phyloP scores from a whole-genome alignment of 441 rosid species.

The Arabidopsis hybrid region DNA sequence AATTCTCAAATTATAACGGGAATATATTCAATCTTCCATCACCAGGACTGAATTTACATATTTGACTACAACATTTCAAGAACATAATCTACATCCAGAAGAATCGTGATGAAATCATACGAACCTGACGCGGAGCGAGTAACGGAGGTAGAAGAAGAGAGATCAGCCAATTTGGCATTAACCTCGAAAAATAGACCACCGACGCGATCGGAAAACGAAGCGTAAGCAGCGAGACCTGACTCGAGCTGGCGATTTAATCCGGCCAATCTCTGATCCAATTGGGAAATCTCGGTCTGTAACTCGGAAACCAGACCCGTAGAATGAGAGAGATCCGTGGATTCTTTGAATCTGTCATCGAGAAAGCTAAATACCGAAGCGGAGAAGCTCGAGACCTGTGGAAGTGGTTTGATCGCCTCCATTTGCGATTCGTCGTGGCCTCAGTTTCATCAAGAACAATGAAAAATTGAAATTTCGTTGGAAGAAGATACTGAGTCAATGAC shows the following conservation, averaged over 20 bases:
- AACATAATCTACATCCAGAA: not conserved
- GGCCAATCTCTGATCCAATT: slow-evolving; percentile 60
- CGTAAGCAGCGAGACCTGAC: slow-evolving; percentile 59
- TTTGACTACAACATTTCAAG: slow-evolving; percentile 1
- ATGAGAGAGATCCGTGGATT: slow-evolving; percentile 50
- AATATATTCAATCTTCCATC: not conserved
- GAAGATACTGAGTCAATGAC: slow-evolving; percentile 36
- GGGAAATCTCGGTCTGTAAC: slow-evolving; percentile 60
- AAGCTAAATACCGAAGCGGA: slow-evolving; percentile 57
- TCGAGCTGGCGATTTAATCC: slow-evolving; percentile 64
- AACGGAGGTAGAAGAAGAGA: slow-evolving; percentile 52
- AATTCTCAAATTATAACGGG: not conserved
- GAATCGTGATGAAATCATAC: slow-evolving; percentile 18
- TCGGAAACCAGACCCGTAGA: slow-evolving; percentile 60
- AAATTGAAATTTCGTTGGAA: slow-evolving; percentile 27
- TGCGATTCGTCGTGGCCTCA: slow-evolving; percentile 37
- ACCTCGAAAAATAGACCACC: slow-evolving; percentile 50
- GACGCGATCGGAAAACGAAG: slow-evolving; percentile 70
- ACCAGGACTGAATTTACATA: not conserved
- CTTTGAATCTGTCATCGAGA: slow-evolving; percentile 62
- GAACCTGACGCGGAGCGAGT: slow-evolving; percentile 53
- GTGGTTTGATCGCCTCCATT: slow-evolving; percentile 58
- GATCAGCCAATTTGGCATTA: slow-evolving; percentile 57
- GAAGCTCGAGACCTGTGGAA: slow-evolving; percentile 59
- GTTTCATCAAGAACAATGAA: slow-evolving; percentile 21